Evolutionary conservation across 495 filamentous ascomycete species (phyloP).

Genomic region (Daldinia caldariorum): DNA sequence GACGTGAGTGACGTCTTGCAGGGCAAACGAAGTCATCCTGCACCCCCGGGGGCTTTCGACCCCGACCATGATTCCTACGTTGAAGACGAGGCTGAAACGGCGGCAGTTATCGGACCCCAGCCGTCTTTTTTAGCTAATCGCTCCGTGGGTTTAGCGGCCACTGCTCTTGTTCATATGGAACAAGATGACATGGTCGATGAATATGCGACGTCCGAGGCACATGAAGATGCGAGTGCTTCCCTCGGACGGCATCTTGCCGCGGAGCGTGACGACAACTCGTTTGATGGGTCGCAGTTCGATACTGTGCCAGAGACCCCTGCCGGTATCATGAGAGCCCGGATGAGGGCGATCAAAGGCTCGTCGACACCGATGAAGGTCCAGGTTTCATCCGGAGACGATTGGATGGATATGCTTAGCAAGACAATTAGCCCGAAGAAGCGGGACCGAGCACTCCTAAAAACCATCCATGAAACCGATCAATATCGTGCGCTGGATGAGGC

Average conservation of each 20-base stretch:
- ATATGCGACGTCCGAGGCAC: slow-evolving; percentile 75
- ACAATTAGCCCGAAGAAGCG: slow-evolving; percentile 92
- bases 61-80: slow-evolving; percentile 60
- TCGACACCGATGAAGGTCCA: slow-evolving; percentile 69
- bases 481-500: slow-evolving; percentile 39
- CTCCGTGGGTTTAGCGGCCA: slow-evolving; percentile 82
- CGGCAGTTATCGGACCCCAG: slow-evolving; percentile 51
- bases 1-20: slow-evolving; percentile 83
- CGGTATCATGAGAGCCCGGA: slow-evolving; percentile 63
- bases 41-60: slow-evolving; percentile 82
- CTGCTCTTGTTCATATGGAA: slow-evolving; percentile 70
- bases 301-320: slow-evolving; percentile 58
- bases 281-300: slow-evolving; percentile 50
- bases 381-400: slow-evolving; percentile 70
- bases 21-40: slow-evolving; percentile 73
- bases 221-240: slow-evolving; percentile 81
- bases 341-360: slow-evolving; percentile 64
- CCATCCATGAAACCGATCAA: slow-evolving; percentile 55
- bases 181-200: slow-evolving; percentile 73
- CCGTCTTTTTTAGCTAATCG: slow-evolving; percentile 92
- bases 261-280: slow-evolving; percentile 65
- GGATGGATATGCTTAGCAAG: slow-evolving; percentile 89
- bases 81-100: slow-evolving; percentile 55
- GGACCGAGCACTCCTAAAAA: slow-evolving; percentile 69
- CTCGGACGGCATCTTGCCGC: slow-evolving; percentile 70